Evolutionary conservation across 2,329 filamentous ascomycete species (phyloP), one percentile per base, ranked within the genome.

Genomic region (Phaeomoniella chlamydospora): DNA sequence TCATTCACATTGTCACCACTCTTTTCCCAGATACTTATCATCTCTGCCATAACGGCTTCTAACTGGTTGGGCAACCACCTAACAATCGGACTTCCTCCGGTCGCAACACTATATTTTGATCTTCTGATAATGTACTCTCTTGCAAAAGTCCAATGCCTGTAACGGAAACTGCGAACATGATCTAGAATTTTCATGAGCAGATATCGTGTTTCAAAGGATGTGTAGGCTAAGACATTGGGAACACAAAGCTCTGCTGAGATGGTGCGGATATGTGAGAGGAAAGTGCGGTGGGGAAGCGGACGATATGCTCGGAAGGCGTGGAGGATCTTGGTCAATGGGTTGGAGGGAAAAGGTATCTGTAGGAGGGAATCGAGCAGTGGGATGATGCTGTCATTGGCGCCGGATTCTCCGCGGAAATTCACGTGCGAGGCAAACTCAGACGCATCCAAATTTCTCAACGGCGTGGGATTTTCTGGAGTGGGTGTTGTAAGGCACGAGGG

Each of bases 381-480:
- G 37, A 93, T 78, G 68, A 96, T 94, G 61, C 78, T 82, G 62
- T 96, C 88, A 54, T 94, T 94, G 45, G 88, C 88, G 31, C 88
- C 88, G 34, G 78, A 86, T 62, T 94, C 88, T 46, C 88, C 88
- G 18, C 88, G 78, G 71, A 94, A 94, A 52, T 81, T 65, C 44
- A 59, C 54, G 40, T 80, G 74, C 44, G 78, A 78, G 41, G 45
- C 44, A 16, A 39, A 41, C 10, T 88, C 72, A 5, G 85, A 86
- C 54, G 92, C 80, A n/a, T 26, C 22, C 9, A 26, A 26, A n/a
- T 6, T 26, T 6, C 22, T 6, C 9, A 26, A n/a, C n/a, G n/a
- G n/a, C n/a, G n/a, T n/a, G n/a, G n/a, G n/a, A n/a, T n/a, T n/a
- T n/a, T n/a, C n/a, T n/a, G n/a, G n/a, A n/a, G 22, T 26, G 6